Evolutionary conservation across 768 basidiomycete species (phyloP), one percentile per base, ranked within the genome.

Genomic region (Aureoboletus auriporus): DNA sequence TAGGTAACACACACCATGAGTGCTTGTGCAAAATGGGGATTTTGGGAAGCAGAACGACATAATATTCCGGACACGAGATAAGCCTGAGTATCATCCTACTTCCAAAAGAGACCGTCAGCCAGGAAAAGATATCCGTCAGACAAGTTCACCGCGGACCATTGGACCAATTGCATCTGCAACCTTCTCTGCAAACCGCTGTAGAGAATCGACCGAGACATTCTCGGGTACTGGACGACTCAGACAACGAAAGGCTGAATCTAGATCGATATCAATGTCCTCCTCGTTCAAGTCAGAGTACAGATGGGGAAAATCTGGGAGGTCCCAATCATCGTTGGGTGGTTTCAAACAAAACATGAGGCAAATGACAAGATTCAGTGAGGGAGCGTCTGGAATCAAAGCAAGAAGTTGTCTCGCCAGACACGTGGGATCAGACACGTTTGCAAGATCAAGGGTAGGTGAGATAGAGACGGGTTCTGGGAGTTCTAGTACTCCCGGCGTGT

Each of bases 271-370:
- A 4, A 72, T 68, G n/a, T 71, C 59, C 13, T 71, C 69, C n/a
- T 69, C 71, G 23, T 74, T 73, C 29, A 89, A 61, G 59, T 87
- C 78, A 2, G 84, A 75, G 54, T 83, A 80, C 20, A 89, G 60
- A 60, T 83, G 78, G 0, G 89, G 87, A 56, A 89, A 90, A 10
- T 80, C 79, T 2, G 79, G 80, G 26, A 79, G 68, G 50, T 88
- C 86, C 86, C 86, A 90, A 48, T 90, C 87, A n/a, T 89, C 83
- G 51, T 81, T 78, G 10, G 78, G 70, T 0, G 86, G 86, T 59
- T 90, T 90, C 41, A 91, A 70, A 60, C 86, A 89, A 56, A 89
- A 85, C 77, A 89, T 84, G 20, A 90, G 71, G 26, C 84, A 76
- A 34, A 86, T 75, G 42, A 86, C 74, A 12, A 88, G 75, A 6